phyloP scores from a whole-genome alignment of 208 protist genomes.

The Angomonas desouzai region DNA sequence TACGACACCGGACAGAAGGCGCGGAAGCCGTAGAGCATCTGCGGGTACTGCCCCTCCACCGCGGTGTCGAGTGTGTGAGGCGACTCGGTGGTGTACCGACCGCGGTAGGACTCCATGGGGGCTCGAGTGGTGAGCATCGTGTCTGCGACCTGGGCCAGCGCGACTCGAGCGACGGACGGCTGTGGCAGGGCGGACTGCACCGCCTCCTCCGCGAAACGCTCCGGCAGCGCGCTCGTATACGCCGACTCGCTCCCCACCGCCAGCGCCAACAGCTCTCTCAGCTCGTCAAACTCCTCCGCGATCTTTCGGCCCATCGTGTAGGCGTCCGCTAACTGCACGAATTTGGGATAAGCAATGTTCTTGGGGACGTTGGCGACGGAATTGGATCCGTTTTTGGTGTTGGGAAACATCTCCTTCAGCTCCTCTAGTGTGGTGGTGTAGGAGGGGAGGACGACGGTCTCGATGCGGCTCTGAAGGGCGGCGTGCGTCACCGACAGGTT shows the following conservation, averaged over 20 bases:
- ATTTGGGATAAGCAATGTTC: slow-evolving; percentile 27
- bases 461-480: slow-evolving; percentile 26
- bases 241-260: slow-evolving; percentile 35
- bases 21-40: slow-evolving; percentile 47
- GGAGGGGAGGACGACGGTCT: slow-evolving; percentile 29
- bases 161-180: slow-evolving; percentile 11
- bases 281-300: slow-evolving; percentile 49
- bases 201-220: slow-evolving; percentile 39
- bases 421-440: slow-evolving; percentile 40
- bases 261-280: slow-evolving; percentile 39
- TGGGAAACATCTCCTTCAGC: slow-evolving; percentile 36
- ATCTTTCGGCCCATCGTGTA: slow-evolving; percentile 46
- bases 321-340: slow-evolving; percentile 67
- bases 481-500: slow-evolving; percentile 39
- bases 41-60: slow-evolving; percentile 41
- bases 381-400: slow-evolving; percentile 13
- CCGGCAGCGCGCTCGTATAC: slow-evolving; percentile 41
- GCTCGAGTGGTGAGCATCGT: slow-evolving; percentile 19
- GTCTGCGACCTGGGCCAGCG: slow-evolving; percentile 21
- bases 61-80: slow-evolving; percentile 35
- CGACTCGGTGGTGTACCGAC: slow-evolving; percentile 29
- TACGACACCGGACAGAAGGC: slow-evolving; percentile 63
- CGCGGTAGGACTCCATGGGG: slow-evolving; percentile 19
- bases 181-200: slow-evolving; percentile 14
- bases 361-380: slow-evolving; percentile 16